Evolutionary conservation across 129 eudicot genomes (phyloP).

Genomic region (Flaveria ramosissima): DNA sequence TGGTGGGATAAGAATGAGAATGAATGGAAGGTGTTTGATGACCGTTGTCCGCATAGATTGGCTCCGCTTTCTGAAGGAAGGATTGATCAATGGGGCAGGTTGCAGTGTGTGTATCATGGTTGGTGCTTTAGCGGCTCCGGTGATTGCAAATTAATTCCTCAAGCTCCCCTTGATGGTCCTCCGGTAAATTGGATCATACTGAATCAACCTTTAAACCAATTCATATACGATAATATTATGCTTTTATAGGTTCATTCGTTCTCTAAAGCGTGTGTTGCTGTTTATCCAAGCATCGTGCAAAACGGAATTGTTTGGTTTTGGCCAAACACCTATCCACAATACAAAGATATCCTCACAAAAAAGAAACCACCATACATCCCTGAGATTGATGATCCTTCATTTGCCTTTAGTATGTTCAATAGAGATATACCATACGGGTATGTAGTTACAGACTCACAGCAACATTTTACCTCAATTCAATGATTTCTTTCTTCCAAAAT

Average conservation of each 20-base stretch:
- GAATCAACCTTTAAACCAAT: background rate
- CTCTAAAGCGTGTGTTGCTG: background rate
- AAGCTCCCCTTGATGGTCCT: constrained; percentile 61
- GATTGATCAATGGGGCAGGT: background rate
- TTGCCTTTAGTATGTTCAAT: background rate
- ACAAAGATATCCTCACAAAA: constrained; percentile 3
- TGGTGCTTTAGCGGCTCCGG: constrained; percentile 14
- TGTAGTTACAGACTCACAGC: background rate
- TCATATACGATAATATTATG: background rate
- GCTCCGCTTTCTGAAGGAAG: constrained; percentile 64
- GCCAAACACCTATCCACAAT: background rate
- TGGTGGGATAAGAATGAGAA: too few species aligned
- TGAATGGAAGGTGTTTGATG: too few species aligned
- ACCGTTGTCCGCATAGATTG: constrained; percentile 35
- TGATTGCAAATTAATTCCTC: constrained; percentile 1
- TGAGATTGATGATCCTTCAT: background rate
- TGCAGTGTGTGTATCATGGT: constrained; percentile 16
- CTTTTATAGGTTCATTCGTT: constrained; percentile 43
- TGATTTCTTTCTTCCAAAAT: background rate
- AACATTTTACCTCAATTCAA: too few species aligned
- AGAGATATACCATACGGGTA: constrained; percentile 11
- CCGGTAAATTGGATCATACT: constrained; percentile 37
- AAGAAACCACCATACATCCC: background rate
- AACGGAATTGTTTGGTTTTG: background rate
- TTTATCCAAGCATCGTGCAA: constrained; percentile 3